Percentiles rank a stretch among this genome's conserved stretches.
Evolutionary conservation across 164 flowering plant species (phyloP).

Genomic region (Echeveria elegans): DNA sequence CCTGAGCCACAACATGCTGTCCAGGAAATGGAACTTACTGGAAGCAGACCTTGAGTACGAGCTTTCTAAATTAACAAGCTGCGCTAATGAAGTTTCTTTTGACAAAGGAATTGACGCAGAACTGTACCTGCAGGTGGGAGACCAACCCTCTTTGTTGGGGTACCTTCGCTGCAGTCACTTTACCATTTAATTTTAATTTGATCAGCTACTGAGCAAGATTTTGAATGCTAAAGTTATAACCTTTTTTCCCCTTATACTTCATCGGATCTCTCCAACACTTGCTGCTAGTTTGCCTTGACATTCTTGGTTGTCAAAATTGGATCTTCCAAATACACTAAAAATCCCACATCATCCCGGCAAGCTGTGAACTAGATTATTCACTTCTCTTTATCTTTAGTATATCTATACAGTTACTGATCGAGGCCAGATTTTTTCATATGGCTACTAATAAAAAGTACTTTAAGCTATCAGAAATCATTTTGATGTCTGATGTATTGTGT

Average conservation of each 20-base stretch:
- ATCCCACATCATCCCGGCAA: background rate
- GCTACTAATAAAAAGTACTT: background rate
- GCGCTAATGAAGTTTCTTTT: constrained; percentile 19
- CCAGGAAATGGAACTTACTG: constrained; percentile 40
- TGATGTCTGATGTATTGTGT: background rate
- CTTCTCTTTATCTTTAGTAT: background rate
- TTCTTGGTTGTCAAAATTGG: background rate
- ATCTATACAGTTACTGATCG: background rate
- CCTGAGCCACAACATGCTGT: constrained; percentile 21
- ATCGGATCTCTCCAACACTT: background rate
- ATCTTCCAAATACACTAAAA: too few relatives aligned
- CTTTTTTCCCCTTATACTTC: background rate
- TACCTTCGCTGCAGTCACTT: background rate
- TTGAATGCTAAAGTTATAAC: background rate
- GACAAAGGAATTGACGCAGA: constrained; percentile 15
- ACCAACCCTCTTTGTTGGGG: background rate
- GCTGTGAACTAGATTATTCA: background rate
- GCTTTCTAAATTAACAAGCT: constrained; percentile 49
- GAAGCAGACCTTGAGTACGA: constrained; percentile 72
- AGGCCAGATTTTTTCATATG: background rate
- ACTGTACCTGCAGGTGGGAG: constrained; percentile 24
- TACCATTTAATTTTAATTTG: background rate
- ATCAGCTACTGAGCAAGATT: background rate
- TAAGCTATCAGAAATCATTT: background rate
- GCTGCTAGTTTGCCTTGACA: background rate